phyloP scores from a whole-genome alignment of 2,329 filamentous ascomycete genomes.

The Fusarium algeriense region DNA sequence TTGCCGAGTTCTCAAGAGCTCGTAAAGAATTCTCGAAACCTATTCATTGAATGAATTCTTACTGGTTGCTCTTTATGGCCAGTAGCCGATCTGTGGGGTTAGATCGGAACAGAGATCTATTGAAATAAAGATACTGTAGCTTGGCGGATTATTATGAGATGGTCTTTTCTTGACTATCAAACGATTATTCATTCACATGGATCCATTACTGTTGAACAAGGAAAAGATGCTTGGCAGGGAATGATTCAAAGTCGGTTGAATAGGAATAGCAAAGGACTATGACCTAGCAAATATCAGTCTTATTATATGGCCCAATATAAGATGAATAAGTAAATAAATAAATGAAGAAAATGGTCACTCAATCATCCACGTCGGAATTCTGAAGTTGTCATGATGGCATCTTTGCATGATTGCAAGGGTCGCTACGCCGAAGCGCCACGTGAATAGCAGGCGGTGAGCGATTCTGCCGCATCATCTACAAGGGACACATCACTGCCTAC shows the following conservation, averaged over 20 bases:
- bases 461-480: slow-evolving; percentile 49
- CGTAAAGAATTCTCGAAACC: neutral
- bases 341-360: neutral
- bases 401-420: slow-evolving; percentile 16
- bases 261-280: too few relatives aligned
- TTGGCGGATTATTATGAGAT: neutral
- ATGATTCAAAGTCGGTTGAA: neutral
- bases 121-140: neutral
- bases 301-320: too few relatives aligned
- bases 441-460: slow-evolving; percentile 47
- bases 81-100: neutral
- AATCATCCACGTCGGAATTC: neutral
- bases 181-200: too few relatives aligned
- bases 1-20: neutral
- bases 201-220: neutral
- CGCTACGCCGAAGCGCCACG: slow-evolving; percentile 33
- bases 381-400: slow-evolving; percentile 15
- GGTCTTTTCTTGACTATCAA: neutral
- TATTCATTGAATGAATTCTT: neutral
- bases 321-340: neutral
- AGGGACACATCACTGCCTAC: slow-evolving; percentile 49
- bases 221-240: neutral
- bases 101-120: neutral
- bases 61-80: neutral
- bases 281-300: too few relatives aligned